These are phyloP conservation scores for Seminavis robusta DNA, from an alignment of 108 stramenopile genomes.

Conservation along the genomic window DNA sequence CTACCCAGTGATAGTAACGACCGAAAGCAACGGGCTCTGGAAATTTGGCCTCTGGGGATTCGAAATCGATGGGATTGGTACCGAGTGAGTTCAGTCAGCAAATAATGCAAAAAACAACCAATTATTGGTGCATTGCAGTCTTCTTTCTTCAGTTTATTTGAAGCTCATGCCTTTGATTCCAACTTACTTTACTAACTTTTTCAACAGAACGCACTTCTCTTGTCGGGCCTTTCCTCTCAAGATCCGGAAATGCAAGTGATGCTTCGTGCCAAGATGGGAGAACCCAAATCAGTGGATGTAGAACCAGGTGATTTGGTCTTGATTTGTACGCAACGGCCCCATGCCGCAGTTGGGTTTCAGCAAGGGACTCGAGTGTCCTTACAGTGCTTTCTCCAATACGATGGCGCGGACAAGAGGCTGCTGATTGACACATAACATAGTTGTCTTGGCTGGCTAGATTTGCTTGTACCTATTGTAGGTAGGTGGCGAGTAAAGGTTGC, in stretches of 20 bases:
- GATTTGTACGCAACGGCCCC: slow-evolving; percentile 82
- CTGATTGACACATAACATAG: slow-evolving; percentile 71
- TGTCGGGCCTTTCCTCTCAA: slow-evolving; percentile 69
- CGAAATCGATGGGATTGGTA: slow-evolving; percentile 80
- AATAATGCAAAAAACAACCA: too few species aligned
- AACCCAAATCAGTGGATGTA: slow-evolving; percentile 49
- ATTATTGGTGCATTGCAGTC: too few species aligned
- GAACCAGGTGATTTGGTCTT: slow-evolving; percentile 77
- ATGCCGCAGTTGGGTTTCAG: slow-evolving; percentile 80
- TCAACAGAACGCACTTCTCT: slow-evolving; percentile 54
- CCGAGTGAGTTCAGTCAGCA: slow-evolving; percentile 48
- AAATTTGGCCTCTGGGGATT: slow-evolving; percentile 79
- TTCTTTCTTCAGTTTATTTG: too few species aligned
- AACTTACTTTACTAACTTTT: too few species aligned
- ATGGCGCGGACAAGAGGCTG: slow-evolving; percentile 49
- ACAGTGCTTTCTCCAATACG: slow-evolving; percentile 74
- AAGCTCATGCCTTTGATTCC: too few species aligned
- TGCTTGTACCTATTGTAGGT: too few species aligned
- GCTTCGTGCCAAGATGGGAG: slow-evolving; percentile 50
- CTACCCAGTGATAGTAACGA: slow-evolving; percentile 35
- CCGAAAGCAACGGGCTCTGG: slow-evolving; percentile 24
- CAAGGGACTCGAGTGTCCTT: slow-evolving; percentile 65
- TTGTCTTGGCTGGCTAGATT: too few species aligned
- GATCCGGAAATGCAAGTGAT: slow-evolving; percentile 66
- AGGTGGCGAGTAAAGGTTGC: too few species aligned